These are phyloP conservation scores for Arthroderma uncinatum DNA, from an alignment of 2,329 filamentous ascomycete genomes.

Conservation along the genomic window DNA sequence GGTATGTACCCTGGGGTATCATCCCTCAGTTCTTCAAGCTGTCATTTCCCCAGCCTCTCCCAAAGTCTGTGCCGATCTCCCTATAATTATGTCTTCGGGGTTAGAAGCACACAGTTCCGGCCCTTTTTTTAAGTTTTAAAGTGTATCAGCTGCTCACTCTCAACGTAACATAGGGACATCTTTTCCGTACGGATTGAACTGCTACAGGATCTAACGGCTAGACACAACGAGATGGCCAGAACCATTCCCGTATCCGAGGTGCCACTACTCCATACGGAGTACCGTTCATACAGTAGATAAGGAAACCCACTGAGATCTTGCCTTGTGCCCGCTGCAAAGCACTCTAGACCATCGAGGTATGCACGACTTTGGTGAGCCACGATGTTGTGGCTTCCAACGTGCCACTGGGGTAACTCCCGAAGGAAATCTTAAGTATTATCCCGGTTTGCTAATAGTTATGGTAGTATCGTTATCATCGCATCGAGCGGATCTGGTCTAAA, in stretches of 20 bases:
- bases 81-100: neutral
- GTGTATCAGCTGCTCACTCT: neutral
- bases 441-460: neutral
- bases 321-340: neutral
- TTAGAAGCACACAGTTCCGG: neutral
- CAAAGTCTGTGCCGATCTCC: neutral
- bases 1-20: neutral
- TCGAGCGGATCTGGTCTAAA: slow-evolving; percentile 3
- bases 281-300: neutral
- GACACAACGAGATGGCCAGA: too few relatives aligned
- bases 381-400: neutral
- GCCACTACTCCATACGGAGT: neutral
- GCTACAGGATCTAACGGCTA: too few relatives aligned
- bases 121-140: neutral
- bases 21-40: neutral
- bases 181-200: neutral
- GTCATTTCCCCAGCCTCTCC: slow-evolving; percentile 1
- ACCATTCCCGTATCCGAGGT: neutral
- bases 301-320: neutral
- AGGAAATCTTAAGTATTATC: neutral
- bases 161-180: neutral
- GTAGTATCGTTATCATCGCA: neutral
- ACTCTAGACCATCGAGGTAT: neutral
- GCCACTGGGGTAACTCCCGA: neutral
- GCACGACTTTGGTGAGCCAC: neutral